Evolutionary conservation across 495 filamentous ascomycete species (phyloP).

Genomic region (Penicillium simplicissimum): DNA sequence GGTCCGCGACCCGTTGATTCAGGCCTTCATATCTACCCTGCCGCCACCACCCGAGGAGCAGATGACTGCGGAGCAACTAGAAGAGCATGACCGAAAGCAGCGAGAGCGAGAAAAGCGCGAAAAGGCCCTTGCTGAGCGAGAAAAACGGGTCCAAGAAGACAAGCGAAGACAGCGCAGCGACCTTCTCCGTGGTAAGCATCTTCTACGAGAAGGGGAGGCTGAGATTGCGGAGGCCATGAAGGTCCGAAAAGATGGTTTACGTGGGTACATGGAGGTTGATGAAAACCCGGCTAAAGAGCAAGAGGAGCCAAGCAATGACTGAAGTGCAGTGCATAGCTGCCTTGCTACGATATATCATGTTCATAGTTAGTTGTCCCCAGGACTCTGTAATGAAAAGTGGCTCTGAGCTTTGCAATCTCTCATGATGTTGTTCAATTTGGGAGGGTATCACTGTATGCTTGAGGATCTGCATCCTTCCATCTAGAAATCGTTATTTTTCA

Average conservation of each 20-base stretch:
- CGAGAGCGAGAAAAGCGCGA: conserved; percentile 68
- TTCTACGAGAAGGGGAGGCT: conserved; percentile 71
- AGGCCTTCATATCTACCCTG: conserved; percentile 73
- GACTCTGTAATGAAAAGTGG: background rate
- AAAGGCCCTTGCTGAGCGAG: conserved; percentile 72
- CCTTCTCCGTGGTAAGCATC: conserved; percentile 63
- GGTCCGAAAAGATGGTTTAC: conserved; percentile 69
- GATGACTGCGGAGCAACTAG: conserved; percentile 57
- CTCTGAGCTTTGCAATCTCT: background rate
- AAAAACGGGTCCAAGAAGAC: conserved; percentile 72
- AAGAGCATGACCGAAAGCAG: conserved; percentile 59
- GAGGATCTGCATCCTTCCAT: conserved; percentile 29
- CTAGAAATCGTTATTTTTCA: conserved; percentile 11
- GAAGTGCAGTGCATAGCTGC: background rate
- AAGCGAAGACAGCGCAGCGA: conserved; percentile 67
- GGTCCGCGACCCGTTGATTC: conserved; percentile 70
- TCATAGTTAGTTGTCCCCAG: background rate
- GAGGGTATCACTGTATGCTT: conserved; percentile 47
- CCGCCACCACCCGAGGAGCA: conserved; percentile 60
- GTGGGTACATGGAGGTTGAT: conserved; percentile 58
- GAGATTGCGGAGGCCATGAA: conserved; percentile 80
- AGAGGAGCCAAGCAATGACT: conserved; percentile 3
- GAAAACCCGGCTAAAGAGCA: conserved; percentile 17
- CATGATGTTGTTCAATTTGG: conserved; percentile 24
- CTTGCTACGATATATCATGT: too few species aligned